A percentile compares a stretch with the other conserved stretches of the same genome.
Conservation (phyloP, 176 grass and related monocot species). For the Paspalum vaginatum region DNA sequence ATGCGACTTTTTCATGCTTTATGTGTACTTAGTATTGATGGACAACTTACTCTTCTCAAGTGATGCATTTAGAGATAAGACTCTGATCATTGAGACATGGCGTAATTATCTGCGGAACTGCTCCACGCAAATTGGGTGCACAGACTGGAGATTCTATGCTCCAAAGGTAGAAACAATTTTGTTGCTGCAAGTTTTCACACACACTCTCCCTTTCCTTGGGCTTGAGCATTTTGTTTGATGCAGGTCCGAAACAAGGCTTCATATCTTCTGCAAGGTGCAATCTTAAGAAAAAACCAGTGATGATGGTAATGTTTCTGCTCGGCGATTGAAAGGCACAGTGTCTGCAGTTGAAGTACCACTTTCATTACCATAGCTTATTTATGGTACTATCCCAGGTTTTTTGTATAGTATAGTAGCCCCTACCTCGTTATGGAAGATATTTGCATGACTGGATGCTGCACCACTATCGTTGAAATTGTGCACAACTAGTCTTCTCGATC, state of each 20-base stretch:
- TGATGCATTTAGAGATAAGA: slow-evolving; percentile 54
- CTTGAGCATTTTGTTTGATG: neutral
- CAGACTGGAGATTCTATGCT: slow-evolving; percentile 80
- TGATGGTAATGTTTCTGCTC: neutral
- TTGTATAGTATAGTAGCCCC: neutral
- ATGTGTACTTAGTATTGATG: slow-evolving; percentile 67
- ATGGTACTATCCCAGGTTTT: neutral
- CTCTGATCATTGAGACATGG: slow-evolving; percentile 55
- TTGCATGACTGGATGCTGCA: neutral
- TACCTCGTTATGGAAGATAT: neutral
- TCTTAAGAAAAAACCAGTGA: slow-evolving; percentile 40
- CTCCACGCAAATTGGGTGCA: slow-evolving; percentile 74
- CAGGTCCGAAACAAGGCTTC: slow-evolving; percentile 91
- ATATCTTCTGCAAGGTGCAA: slow-evolving; percentile 72
- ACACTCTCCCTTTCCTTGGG: neutral
- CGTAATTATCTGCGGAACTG: slow-evolving; percentile 69
- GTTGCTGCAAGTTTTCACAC: neutral
- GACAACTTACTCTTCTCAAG: slow-evolving; percentile 74
- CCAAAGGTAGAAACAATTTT: slow-evolving; percentile 55
- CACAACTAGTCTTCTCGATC: too few species aligned
- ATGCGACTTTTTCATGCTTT: slow-evolving; percentile 68
- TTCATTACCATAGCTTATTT: too few species aligned
- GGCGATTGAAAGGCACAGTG: neutral
- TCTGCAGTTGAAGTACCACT: neutral
- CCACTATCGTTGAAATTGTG: neutral